These are phyloP conservation scores for Chaetothyriales sp. DNA, from an alignment of 2,329 filamentous ascomycete genomes.

Conservation along the genomic window DNA sequence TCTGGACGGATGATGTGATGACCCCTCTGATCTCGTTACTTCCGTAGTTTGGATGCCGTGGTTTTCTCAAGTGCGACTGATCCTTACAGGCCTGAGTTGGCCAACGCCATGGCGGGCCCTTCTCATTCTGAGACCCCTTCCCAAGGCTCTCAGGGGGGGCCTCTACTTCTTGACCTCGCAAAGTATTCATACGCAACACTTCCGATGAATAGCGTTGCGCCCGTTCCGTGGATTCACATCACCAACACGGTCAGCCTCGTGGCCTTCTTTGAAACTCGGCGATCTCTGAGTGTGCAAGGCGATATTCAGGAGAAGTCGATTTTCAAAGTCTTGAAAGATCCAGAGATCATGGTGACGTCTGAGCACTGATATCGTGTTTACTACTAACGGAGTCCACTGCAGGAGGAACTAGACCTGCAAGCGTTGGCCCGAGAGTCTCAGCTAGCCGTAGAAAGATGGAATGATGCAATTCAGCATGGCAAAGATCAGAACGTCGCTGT, in stretches of 20 bases:
- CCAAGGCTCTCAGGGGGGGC: neutral
- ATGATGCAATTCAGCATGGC: conserved; percentile 2
- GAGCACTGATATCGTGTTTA: neutral
- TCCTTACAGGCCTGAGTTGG: neutral
- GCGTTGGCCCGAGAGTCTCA: conserved; percentile 21
- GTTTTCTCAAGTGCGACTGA: neutral
- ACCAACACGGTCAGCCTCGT: conserved; percentile 25
- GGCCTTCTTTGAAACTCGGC: conserved; percentile 25
- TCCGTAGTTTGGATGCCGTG: neutral
- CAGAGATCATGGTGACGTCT: conserved; percentile 25
- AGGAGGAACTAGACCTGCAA: conserved; percentile 32
- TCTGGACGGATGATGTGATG: neutral
- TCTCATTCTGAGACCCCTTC: conserved; percentile 18
- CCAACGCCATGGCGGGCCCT: neutral
- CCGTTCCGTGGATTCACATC: conserved; percentile 33
- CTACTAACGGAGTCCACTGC: neutral
- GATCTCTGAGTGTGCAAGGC: conserved; percentile 9
- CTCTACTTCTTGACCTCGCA: conserved; percentile 19
- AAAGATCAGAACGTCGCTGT: conserved; percentile 25
- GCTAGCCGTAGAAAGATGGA: conserved; percentile 7
- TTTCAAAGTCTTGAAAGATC: conserved; percentile 25
- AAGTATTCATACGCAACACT: conserved; percentile 35
- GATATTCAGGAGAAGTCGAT: conserved; percentile 16
- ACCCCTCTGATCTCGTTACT: neutral
- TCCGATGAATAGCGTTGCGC: conserved; percentile 24